Evolutionary conservation across 2,329 filamentous ascomycete species (phyloP), one percentile per base, ranked within the genome.

Genomic region (Geosmithia morbida): DNA sequence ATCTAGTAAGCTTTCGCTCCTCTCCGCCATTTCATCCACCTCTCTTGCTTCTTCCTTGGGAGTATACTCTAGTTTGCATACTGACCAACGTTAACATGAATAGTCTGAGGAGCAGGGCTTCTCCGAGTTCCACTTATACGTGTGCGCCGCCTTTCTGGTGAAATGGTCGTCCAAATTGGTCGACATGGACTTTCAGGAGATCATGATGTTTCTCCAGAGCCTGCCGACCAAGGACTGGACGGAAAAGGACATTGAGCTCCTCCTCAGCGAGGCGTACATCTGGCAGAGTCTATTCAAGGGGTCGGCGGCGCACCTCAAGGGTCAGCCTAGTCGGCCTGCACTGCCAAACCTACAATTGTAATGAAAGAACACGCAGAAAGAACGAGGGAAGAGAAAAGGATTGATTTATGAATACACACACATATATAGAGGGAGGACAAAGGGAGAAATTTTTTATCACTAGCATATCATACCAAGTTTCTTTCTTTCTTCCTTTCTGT

Each of bases 171-270:
- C 92, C 55, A 87, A 94, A 61, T 74, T 98, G 43, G 76, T 90
- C 51, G 92, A 88, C 63, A 97, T 97, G 90, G 92, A 98, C 62
- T 97, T 97, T 54, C 76, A 97, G 68, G 90, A 96, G 64, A 83
- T 95, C 50, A 96, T 98, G 89, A 98, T 98, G 90, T 98, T 98
- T 61, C 69, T 98, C 48, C 92, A 98, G 66, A 86, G 87, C 43
- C 69, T 98, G 49, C 92, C 94, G 2, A 98, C 94, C 7, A 83
- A 85, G 55, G 77, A 83, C 48, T 98, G 92, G 92, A 96, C 87
- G 1, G 92, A 96, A 61, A 97, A 97, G 68, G 92, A 98, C 59
- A 94, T 98, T 57, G 92, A 97, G 63, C 74, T 98, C 49, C 71
- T 98, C 48, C 72, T 98, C 42, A 96, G 88, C 60, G 92, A 98